phyloP scores from a whole-genome alignment of 495 filamentous ascomycete genomes.

The Chaetomium fimeti region DNA sequence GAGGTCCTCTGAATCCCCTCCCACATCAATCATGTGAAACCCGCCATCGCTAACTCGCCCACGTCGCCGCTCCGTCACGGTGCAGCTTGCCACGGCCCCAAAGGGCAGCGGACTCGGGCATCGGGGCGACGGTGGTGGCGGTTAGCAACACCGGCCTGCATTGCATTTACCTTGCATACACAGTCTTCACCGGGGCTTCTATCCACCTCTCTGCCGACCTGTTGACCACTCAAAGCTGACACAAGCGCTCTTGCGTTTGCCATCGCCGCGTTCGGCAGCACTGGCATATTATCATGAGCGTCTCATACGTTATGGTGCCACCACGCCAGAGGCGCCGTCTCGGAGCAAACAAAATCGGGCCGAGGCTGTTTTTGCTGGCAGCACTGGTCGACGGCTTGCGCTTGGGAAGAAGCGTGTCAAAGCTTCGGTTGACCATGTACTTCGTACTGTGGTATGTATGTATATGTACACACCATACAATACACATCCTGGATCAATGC shows the following conservation, averaged over 20 bases:
- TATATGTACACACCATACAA: no score
- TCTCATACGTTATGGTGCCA: conserved; percentile 9
- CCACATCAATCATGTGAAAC: background rate
- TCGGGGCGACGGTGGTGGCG: conserved; percentile 4
- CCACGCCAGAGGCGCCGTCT: conserved; percentile 18
- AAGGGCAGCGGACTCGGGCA: no score
- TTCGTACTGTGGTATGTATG: no score
- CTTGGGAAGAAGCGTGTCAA: background rate
- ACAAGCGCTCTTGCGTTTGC: conserved; percentile 1
- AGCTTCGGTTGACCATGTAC: background rate
- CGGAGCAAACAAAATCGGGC: background rate
- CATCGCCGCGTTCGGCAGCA: background rate
- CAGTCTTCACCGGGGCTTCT: no score
- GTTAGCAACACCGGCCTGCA: background rate
- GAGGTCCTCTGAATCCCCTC: conserved; percentile 1
- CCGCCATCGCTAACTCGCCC: background rate
- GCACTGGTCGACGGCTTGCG: no score
- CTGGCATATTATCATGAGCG: background rate
- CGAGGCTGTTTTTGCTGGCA: background rate
- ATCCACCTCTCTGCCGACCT: background rate
- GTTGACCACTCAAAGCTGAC: background rate
- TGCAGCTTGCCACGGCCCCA: background rate
- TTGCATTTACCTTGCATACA: no score
- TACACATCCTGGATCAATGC: no score
- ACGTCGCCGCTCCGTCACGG: background rate